Evolutionary conservation across 176 grass and related monocot genomes (phyloP).

Genomic region (Oryza longistaminata): DNA sequence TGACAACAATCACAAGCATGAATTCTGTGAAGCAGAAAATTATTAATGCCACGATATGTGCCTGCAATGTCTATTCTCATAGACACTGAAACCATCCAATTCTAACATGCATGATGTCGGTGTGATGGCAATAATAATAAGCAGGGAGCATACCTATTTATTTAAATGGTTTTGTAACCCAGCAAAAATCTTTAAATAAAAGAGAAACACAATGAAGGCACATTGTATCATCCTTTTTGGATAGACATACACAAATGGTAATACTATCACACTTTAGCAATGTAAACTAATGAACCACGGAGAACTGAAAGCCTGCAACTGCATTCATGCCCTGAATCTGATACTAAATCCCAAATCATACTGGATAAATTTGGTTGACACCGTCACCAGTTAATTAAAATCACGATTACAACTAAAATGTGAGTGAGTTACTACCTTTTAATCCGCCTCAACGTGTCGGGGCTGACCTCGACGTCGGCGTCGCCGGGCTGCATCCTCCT

Average conservation of each 20-base stretch:
- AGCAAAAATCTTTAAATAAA: no score
- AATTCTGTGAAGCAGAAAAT: not conserved
- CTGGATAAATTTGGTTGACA: not conserved
- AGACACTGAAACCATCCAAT: not conserved
- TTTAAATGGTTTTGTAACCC: no score
- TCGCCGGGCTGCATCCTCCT: slow-evolving; percentile 59
- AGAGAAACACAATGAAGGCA: no score
- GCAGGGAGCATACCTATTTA: no score
- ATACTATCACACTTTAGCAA: not conserved
- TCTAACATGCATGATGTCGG: no score
- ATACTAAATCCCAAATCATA: not conserved
- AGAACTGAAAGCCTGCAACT: slow-evolving; percentile 2
- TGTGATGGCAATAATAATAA: no score
- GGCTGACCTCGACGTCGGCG: slow-evolving; percentile 53
- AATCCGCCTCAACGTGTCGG: slow-evolving; percentile 71
- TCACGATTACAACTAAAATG: not conserved
- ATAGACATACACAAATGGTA: no score
- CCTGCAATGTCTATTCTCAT: not conserved
- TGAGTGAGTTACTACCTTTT: slow-evolving; percentile 42
- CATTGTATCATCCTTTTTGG: no score
- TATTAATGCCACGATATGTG: not conserved
- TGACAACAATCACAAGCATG: slow-evolving; percentile 27
- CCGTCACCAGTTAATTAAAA: not conserved
- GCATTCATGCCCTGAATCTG: not conserved
- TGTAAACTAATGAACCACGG: not conserved